Conservation (phyloP, 2,329 filamentous ascomycete species). For the Diatrype stigma region DNA sequence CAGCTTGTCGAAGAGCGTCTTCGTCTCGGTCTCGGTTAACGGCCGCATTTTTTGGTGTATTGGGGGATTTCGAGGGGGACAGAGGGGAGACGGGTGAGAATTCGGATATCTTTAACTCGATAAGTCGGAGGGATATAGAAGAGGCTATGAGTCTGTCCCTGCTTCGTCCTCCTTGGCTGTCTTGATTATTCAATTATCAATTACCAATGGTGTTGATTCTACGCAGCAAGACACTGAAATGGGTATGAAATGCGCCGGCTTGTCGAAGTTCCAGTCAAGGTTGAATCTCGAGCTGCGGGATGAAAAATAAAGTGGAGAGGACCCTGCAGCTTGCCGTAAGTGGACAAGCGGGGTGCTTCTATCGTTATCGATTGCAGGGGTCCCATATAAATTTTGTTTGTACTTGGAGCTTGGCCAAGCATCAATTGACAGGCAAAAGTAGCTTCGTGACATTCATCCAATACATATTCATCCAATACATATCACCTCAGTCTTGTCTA, state of each 20-base stretch:
- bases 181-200: too few species aligned
- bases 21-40: constrained; percentile 74
- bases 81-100: background rate
- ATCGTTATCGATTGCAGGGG: constrained; percentile 8
- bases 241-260: too few species aligned
- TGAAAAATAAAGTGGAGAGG: background rate
- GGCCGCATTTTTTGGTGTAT: constrained; percentile 60
- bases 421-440: too few species aligned
- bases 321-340: too few species aligned
- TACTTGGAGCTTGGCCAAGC: background rate
- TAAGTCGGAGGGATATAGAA: too few species aligned
- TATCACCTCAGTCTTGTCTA: background rate
- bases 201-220: too few species aligned
- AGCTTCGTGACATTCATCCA: too few species aligned
- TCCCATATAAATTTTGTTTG: constrained; percentile 2
- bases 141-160: too few species aligned
- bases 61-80: background rate
- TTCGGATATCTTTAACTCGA: too few species aligned
- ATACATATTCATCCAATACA: background rate
- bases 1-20: constrained; percentile 85
- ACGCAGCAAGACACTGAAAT: too few species aligned
- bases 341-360: background rate
- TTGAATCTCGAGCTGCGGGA: background rate
- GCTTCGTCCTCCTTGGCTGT: too few species aligned
- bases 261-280: too few species aligned